Conservation (phyloP, 2,329 filamentous ascomycete genomes). For the Phialemoniopsis sp. region DNA sequence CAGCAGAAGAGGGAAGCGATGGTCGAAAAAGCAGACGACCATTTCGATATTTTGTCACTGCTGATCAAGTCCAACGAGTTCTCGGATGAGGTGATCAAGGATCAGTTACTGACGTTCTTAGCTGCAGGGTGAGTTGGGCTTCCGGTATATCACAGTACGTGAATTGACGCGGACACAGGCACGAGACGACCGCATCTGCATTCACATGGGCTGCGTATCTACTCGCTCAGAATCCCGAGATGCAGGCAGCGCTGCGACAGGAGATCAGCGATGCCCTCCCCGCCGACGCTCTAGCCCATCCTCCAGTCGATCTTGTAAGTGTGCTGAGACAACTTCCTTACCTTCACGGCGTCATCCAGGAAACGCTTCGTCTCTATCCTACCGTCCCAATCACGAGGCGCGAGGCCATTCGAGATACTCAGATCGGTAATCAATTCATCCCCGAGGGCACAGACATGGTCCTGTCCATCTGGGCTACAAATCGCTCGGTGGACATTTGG, state of each 20-base stretch:
- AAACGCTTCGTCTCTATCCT: constrained; percentile 63
- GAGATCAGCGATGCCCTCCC: constrained; percentile 53
- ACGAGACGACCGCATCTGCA: constrained; percentile 63
- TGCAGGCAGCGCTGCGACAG: constrained; percentile 54
- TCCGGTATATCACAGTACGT: constrained; percentile 49
- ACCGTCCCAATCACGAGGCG: constrained; percentile 64
- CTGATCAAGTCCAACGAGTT: constrained; percentile 49
- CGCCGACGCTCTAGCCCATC: background rate
- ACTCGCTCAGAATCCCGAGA: constrained; percentile 52
- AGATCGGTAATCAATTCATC: constrained; percentile 52
- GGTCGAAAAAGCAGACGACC: constrained; percentile 33
- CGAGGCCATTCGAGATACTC: constrained; percentile 50
- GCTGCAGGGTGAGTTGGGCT: constrained; percentile 43
- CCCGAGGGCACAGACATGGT: constrained; percentile 62
- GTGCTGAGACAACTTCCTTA: constrained; percentile 62
- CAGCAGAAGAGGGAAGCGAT: constrained; percentile 44
- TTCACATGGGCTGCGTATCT: constrained; percentile 60
- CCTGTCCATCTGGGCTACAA: constrained; percentile 55
- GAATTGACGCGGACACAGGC: constrained; percentile 21
- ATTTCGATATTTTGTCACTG: constrained; percentile 61
- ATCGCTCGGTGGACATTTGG: constrained; percentile 62
- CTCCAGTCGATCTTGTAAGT: constrained; percentile 33
- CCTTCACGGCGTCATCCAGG: constrained; percentile 65
- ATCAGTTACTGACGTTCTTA: constrained; percentile 52
- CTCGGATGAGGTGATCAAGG: constrained; percentile 44